phyloP scores from a whole-genome alignment of 2,329 filamentous ascomycete species.

The Clathrospora elynae region DNA sequence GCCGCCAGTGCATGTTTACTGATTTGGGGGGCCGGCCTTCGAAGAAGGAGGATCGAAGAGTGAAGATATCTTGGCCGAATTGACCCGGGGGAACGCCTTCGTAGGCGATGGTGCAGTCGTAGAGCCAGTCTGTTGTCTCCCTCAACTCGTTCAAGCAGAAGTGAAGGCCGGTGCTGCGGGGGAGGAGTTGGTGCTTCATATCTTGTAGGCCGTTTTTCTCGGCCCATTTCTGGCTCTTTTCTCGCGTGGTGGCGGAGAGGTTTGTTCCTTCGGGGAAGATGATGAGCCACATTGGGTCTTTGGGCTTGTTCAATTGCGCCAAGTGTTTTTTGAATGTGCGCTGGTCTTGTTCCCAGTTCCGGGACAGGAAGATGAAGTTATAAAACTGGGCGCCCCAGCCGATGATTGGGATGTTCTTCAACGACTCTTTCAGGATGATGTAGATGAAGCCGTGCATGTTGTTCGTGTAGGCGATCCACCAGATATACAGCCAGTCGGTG shows the following conservation, averaged over 20 bases:
- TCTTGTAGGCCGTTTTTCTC: conserved; percentile 75
- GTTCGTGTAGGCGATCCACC: conserved; percentile 91
- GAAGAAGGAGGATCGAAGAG: conserved; percentile 83
- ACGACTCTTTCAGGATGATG: conserved; percentile 87
- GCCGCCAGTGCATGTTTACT: conserved; percentile 95
- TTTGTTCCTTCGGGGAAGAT: conserved; percentile 91
- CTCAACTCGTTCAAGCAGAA: conserved; percentile 79
- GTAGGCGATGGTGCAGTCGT: conserved; percentile 94
- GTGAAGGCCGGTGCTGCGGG: conserved; percentile 77
- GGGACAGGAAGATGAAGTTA: conserved; percentile 89
- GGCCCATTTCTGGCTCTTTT: conserved; percentile 75
- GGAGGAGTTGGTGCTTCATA: conserved; percentile 74
- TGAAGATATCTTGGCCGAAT: conserved; percentile 91
- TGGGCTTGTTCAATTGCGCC: conserved; percentile 68
- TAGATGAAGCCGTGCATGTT: conserved; percentile 84
- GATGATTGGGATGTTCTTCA: conserved; percentile 79
- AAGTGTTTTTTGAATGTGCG: conserved; percentile 76
- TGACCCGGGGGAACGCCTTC: conserved; percentile 76
- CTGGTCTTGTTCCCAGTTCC: conserved; percentile 82
- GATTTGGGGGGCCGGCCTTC: conserved; percentile 89
- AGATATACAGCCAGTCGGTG: conserved; percentile 89
- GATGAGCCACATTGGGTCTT: conserved; percentile 86
- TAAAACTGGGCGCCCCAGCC: conserved; percentile 84
- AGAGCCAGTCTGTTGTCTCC: conserved; percentile 78
- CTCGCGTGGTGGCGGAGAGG: conserved; percentile 70